Base-by-base conservation (phyloP, 1,284 basidiomycete genomes). In the Ustilago shanxiensis region DNA sequence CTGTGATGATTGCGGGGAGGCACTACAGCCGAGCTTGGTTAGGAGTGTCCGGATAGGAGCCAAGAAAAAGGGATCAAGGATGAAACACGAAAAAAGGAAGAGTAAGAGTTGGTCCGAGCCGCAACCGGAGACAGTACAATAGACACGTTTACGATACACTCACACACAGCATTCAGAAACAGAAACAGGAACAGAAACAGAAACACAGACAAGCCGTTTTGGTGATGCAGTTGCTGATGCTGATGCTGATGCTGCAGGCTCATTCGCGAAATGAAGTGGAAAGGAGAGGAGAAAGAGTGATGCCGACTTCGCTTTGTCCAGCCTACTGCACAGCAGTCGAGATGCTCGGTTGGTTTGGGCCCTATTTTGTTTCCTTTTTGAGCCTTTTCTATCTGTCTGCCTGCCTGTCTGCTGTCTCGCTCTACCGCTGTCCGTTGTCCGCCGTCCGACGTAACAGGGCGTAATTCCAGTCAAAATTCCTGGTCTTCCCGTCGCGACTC, bases 21-120 rank as follows among this genome's bases (percentile, higher is more conserved):
- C 47, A 49, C 47, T 24, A 7, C 26, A 51, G 50, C 50, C 24
- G 28, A 51, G 50, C 13, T 41, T 18, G 28, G 29, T 51, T 51
- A 51, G 50, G 50, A 51, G 28, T 8, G 45, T 28, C 45, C n/a
- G 24, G 45, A 49, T 28, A 28, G 11, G 45, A 49, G 45, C 9
- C 45, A 22, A 22, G 45, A 20, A 49, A 26, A 22, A 22, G 24
- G 11, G 24, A 14, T 3, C 3, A 49, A 49, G 22, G n/a, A 51
- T 29, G n/a, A 14, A 18, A 47, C 6, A 47, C n/a, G 31, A 41
- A 20, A n/a, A 44, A 45, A 28, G 45, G 39, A 41, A 41, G 41
- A 57, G 26, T 26, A 44, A 57, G 39, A 41, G 51, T 54, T 61
- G 60, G 60, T 61, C 60, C 60, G 60, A 61, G 51, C 45, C 45